These are phyloP conservation scores for Scutellaria minor DNA, from an alignment of 257 asterid genomes.

Conservation along the genomic window DNA sequence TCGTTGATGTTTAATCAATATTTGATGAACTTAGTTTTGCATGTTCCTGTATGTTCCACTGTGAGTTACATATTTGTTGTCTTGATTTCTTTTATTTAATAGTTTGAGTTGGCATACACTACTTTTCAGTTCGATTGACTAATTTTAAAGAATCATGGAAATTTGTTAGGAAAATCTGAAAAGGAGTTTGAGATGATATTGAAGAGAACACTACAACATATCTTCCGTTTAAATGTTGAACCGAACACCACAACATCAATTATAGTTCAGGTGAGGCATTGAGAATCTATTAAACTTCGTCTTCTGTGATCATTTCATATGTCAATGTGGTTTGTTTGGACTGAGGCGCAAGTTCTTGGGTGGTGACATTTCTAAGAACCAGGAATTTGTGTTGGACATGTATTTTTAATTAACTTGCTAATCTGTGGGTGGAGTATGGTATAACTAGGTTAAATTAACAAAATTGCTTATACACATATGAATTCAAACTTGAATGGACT, in stretches of 20 bases:
- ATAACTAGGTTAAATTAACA: not conserved
- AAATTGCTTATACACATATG: not conserved
- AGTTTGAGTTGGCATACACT: not conserved
- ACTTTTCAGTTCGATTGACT: conserved; percentile 2
- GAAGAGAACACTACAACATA: conserved; percentile 82
- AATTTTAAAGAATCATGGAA: conserved; percentile 21
- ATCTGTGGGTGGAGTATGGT: not conserved
- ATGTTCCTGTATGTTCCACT: conserved; percentile 5
- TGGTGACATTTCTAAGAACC: conserved; percentile 5
- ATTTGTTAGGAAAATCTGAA: conserved; percentile 67
- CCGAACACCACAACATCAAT: conserved; percentile 94
- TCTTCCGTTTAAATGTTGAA: conserved; percentile 77
- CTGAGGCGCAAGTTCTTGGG: not conserved
- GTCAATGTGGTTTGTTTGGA: not conserved
- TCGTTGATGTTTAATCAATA: not conserved
- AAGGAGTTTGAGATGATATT: conserved; percentile 93
- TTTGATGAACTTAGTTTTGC: not conserved
- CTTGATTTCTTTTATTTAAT: not conserved
- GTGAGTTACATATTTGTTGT: conserved; percentile 9
- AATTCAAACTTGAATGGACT: not conserved
- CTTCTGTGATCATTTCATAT: conserved; percentile 9
- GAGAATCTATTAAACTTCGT: not conserved
- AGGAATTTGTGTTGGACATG: not conserved
- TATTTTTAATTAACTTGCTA: not conserved
- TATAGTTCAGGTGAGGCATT: conserved; percentile 69